These are phyloP conservation scores for Ceratocystiopsis minuta DNA, from an alignment of 2,329 filamentous ascomycete genomes.

Conservation along the genomic window DNA sequence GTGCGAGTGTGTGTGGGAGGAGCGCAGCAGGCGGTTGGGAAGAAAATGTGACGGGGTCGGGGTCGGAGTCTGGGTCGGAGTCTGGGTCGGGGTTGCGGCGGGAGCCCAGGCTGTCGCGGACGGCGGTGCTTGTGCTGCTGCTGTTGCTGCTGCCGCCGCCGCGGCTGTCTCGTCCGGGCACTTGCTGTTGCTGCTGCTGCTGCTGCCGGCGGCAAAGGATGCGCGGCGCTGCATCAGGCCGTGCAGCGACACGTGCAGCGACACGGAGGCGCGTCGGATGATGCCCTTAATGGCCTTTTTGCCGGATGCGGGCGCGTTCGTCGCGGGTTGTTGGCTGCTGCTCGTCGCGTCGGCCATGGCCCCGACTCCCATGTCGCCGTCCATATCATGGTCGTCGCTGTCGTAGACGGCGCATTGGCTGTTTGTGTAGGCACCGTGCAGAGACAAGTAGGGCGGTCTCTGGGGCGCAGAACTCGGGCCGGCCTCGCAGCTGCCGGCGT, in stretches of 20 bases:
- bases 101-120: too few relatives aligned
- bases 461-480: not conserved
- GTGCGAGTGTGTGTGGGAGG: slow-evolving; percentile 17
- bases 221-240: slow-evolving; percentile 32
- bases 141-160: too few relatives aligned
- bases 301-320: slow-evolving; percentile 5
- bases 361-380: not conserved
- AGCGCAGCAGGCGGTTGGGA: slow-evolving; percentile 6
- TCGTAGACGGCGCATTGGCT: slow-evolving; percentile 9
- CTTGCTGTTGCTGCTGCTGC: too few relatives aligned
- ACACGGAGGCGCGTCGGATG: slow-evolving; percentile 36
- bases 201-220: slow-evolving; percentile 17
- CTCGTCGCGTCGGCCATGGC: not conserved
- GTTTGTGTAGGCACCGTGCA: too few relatives aligned
- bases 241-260: slow-evolving; percentile 30
- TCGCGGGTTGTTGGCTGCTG: not conserved
- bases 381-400: slow-evolving; percentile 15
- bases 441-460: not conserved
- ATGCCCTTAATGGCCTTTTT: slow-evolving; percentile 26
- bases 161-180: too few relatives aligned
- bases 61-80: slow-evolving; percentile 5
- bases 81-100: slow-evolving; percentile 7
- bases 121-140: too few relatives aligned
- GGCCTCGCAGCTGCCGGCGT: slow-evolving; percentile 1
- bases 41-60: slow-evolving; percentile 1